A percentile compares a stretch with the other conserved stretches of the same genome.
Evolutionary conservation across 164 flowering plant genomes (phyloP).

Genomic region (Magnolia changhungtana): DNA sequence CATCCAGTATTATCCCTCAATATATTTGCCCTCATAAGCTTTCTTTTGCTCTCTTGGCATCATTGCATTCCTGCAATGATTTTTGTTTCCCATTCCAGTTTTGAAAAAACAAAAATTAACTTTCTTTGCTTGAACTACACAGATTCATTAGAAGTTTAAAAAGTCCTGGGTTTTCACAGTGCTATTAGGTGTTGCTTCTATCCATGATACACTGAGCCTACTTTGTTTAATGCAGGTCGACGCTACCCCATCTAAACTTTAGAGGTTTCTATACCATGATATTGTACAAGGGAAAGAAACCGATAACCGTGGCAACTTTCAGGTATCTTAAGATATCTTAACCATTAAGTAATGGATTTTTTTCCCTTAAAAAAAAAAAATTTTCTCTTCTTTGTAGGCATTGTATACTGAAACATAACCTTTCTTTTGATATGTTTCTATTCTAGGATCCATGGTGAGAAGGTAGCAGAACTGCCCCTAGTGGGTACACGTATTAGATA

Average conservation of each 20-base stretch:
- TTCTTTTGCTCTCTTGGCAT: too few species aligned
- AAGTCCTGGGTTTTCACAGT: too few species aligned
- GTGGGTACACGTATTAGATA: conserved; percentile 69
- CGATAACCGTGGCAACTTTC: conserved; percentile 57
- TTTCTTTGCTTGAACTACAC: not conserved
- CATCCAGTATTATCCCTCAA: too few species aligned
- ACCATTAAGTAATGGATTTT: not conserved
- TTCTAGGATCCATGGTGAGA: conserved; percentile 63
- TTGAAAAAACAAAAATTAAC: not conserved
- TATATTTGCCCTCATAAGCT: too few species aligned
- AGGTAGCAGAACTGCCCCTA: conserved; percentile 89
- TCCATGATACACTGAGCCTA: not conserved
- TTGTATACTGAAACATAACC: not conserved
- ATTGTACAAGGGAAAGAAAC: conserved; percentile 68
- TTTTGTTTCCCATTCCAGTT: not conserved
- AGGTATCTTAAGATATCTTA: not conserved
- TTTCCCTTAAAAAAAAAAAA: not conserved
- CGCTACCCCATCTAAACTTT: conserved; percentile 62
- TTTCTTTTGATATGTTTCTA: not conserved
- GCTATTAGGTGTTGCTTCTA: too few species aligned
- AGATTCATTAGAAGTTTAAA: not conserved
- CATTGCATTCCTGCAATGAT: not conserved
- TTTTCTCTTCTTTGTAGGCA: not conserved
- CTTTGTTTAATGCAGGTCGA: conserved; percentile 40
- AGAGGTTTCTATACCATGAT: conserved; percentile 74